These are phyloP conservation scores for Vaccinium corymbosum DNA, from an alignment of 148 eudicot genomes.

Conservation along the genomic window DNA sequence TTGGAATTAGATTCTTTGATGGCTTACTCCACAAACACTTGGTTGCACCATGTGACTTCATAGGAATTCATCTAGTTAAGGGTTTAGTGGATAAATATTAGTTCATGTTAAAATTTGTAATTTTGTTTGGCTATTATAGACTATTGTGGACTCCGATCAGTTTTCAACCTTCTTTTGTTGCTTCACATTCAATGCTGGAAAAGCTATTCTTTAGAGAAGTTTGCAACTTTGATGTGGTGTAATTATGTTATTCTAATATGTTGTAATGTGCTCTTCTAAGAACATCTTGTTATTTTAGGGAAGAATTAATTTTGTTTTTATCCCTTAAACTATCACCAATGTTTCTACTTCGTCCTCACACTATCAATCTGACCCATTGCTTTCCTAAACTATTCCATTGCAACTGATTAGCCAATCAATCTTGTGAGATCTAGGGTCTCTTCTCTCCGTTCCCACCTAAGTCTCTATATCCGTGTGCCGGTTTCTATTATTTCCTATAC, in stretches of 20 bases:
- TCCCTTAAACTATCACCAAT: no score
- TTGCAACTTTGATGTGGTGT: not conserved
- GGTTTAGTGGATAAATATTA: not conserved
- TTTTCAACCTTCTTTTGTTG: not conserved
- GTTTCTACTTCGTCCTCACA: no score
- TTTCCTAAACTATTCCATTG: not conserved
- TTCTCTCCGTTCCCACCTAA: no score
- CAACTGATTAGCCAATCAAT: not conserved
- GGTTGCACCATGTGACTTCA: not conserved
- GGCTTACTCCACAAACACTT: not conserved
- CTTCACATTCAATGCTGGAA: not conserved
- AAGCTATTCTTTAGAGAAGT: not conserved
- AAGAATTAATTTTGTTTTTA: not conserved
- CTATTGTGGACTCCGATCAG: not conserved
- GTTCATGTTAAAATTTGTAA: not conserved
- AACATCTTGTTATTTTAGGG: constrained; percentile 46
- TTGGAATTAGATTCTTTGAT: not conserved
- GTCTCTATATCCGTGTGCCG: no score
- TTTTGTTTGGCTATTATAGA: not conserved
- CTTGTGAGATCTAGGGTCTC: no score
- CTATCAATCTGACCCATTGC: no score
- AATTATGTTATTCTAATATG: not conserved
- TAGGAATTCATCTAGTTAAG: not conserved
- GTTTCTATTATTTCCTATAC: not conserved
- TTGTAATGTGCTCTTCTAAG: not conserved